Evolutionary conservation across 2,329 filamentous ascomycete species (phyloP).

Genomic region (Fusarium palustre): DNA sequence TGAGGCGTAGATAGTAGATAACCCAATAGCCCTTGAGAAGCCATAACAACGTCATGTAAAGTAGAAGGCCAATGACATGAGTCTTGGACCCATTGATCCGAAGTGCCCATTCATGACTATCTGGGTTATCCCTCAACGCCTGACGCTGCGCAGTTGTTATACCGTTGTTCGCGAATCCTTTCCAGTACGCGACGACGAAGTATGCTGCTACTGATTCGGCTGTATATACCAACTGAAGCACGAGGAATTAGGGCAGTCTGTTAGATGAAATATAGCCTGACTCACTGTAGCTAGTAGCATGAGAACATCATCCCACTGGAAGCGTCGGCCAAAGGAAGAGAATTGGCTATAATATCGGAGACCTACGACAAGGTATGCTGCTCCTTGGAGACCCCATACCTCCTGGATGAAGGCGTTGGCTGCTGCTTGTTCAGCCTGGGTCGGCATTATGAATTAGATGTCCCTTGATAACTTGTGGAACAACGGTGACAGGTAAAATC

Average conservation of each 20-base stretch:
- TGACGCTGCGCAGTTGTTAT: background rate
- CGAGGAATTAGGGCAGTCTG: rapidly evolving
- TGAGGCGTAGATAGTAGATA: background rate
- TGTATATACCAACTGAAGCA: background rate
- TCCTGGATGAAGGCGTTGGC: slow-evolving; percentile 2
- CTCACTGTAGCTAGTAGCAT: background rate
- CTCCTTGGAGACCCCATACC: background rate
- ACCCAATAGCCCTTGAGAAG: slow-evolving; percentile 1
- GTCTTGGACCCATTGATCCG: background rate
- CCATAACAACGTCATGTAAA: background rate
- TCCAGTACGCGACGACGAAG: slow-evolving; percentile 3
- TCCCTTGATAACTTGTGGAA: background rate
- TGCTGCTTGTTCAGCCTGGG: background rate
- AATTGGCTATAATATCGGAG: background rate
- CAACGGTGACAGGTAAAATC: background rate
- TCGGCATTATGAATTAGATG: background rate
- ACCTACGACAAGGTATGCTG: background rate
- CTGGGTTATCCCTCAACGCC: background rate
- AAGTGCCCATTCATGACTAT: background rate
- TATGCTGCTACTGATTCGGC: background rate
- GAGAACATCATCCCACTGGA: background rate
- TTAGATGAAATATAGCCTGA: rapidly evolving
- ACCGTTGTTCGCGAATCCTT: background rate
- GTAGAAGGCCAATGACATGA: background rate
- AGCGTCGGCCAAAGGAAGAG: background rate